Conservation (phyloP, 106 monocot species). For the Acorus calamus region DNA sequence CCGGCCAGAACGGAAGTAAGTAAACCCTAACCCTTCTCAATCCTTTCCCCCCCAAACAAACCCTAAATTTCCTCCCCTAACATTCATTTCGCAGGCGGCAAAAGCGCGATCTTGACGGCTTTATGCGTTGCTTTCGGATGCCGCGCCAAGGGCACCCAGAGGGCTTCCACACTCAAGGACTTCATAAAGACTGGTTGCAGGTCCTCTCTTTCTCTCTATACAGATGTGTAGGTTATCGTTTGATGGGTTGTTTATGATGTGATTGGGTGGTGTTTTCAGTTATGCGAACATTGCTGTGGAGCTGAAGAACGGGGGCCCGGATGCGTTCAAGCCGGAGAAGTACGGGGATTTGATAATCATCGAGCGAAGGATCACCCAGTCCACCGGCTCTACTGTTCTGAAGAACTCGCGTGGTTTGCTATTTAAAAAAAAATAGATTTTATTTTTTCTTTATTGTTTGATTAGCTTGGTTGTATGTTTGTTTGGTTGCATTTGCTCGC, state of each 20-base stretch:
- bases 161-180: conserved; percentile 76
- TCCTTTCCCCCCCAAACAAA: not conserved
- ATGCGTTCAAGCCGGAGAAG: conserved; percentile 71
- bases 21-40: too few relatives aligned
- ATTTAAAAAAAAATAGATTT: too few relatives aligned
- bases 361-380: conserved; percentile 77
- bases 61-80: not conserved
- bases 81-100: conserved; percentile 43
- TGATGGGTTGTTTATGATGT: not conserved
- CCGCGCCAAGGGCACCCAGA: conserved; percentile 77
- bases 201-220: conserved; percentile 14
- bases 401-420: conserved; percentile 66
- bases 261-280: conserved; percentile 23
- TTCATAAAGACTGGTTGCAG: conserved; percentile 96
- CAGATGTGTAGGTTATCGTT: not conserved
- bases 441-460: too few relatives aligned
- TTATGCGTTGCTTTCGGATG: conserved; percentile 88
- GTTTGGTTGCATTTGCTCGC: too few relatives aligned
- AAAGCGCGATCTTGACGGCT: conserved; percentile 90
- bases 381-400: conserved; percentile 46
- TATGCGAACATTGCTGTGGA: conserved; percentile 73
- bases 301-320: conserved; percentile 78
- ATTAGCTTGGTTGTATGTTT: too few relatives aligned
- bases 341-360: conserved; percentile 69
- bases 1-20: conserved; percentile 95